These are phyloP conservation scores for Solanum lycopersicoides DNA, from an alignment of 257 asterid genomes.

Conservation along the genomic window DNA sequence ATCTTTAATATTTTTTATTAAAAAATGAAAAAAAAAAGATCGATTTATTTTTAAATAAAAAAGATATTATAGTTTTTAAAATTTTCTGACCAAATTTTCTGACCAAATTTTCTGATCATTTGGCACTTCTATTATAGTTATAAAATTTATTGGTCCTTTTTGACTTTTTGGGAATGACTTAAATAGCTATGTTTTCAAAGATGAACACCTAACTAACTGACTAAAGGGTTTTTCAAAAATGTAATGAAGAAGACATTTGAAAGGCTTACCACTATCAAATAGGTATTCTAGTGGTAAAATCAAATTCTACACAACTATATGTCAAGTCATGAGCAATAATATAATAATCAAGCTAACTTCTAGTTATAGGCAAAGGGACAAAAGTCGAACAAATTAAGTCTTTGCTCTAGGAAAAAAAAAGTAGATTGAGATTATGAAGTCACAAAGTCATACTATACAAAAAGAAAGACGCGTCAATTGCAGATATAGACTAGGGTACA, in stretches of 20 bases:
- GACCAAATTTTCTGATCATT: too few species aligned
- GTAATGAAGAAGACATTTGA: background rate
- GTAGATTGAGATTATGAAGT: too few species aligned
- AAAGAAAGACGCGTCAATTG: background rate
- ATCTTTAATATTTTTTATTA: too few species aligned
- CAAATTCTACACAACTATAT: background rate
- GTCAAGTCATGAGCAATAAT: background rate
- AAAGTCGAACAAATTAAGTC: too few species aligned
- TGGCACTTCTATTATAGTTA: background rate
- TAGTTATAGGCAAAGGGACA: background rate
- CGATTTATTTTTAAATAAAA: too few species aligned
- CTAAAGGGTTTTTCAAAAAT: background rate
- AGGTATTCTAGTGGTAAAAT: background rate
- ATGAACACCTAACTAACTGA: background rate
- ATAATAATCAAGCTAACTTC: background rate
- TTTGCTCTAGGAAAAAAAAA: background rate
- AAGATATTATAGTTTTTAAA: too few species aligned
- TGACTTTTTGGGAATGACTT: background rate
- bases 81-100: too few species aligned
- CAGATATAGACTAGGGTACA: background rate
- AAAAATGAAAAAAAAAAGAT: too few species aligned
- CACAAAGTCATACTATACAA: too few species aligned
- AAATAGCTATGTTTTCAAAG: background rate
- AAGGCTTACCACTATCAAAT: background rate
- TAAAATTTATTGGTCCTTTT: background rate